Conservation (phyloP, 2,329 filamentous ascomycete species). For the Pseudocercospora pini-densiflorae region DNA sequence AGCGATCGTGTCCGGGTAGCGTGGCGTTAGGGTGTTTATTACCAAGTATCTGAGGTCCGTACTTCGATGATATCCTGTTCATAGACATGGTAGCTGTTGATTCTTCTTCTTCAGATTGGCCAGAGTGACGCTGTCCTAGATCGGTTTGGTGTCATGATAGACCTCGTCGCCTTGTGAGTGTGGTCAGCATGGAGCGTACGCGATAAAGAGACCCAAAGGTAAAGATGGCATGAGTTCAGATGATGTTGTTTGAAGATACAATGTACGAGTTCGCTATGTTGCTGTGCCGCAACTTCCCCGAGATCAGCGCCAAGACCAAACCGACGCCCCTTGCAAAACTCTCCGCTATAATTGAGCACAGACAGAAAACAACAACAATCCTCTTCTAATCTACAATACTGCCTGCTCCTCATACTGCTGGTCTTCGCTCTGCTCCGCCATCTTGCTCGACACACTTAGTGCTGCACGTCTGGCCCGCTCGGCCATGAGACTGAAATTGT, state of each 20-base stretch:
- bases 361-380: not conserved
- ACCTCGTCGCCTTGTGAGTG: not conserved
- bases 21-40: not conserved
- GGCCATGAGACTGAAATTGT: conserved; percentile 29
- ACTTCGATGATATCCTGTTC: not conserved
- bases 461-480: conserved; percentile 27
- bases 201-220: not conserved
- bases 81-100: not conserved
- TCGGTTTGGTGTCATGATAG: not conserved
- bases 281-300: not conserved
- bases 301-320: conserved; percentile 4
- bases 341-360: not conserved
- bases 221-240: too few relatives aligned
- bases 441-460: conserved; percentile 24
- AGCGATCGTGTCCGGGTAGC: not conserved
- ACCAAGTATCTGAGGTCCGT: not conserved
- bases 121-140: too few relatives aligned
- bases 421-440: conserved; percentile 16
- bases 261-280: not conserved
- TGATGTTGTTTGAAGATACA: too few relatives aligned
- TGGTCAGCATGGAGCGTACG: not conserved
- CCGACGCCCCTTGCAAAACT: not conserved
- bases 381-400: conserved; percentile 25
- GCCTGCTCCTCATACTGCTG: conserved; percentile 24
- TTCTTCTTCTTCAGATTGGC: not conserved